Conservation (phyloP, 2,329 filamentous ascomycete genomes). For the Hymenotorrendiella dingleyae region DNA sequence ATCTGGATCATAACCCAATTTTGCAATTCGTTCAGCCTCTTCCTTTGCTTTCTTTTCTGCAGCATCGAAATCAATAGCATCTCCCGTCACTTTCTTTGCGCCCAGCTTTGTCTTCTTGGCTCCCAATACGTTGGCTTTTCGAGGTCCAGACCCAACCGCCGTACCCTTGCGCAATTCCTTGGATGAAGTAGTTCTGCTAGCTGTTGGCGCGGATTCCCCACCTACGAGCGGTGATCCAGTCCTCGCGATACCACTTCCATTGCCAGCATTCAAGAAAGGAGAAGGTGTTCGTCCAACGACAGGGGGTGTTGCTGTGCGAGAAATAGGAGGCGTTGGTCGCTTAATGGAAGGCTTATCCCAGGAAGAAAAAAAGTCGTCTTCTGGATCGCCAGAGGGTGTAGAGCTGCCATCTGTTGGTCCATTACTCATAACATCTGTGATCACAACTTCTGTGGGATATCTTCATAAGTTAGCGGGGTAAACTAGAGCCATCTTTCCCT, state of each 20-base stretch:
- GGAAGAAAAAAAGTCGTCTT: slow-evolving; percentile 96
- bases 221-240: slow-evolving; percentile 77
- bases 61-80: slow-evolving; percentile 91
- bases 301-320: slow-evolving; percentile 80
- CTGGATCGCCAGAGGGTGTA: slow-evolving; percentile 74
- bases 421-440: slow-evolving; percentile 64
- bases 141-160: slow-evolving; percentile 54
- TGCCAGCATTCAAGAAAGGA: slow-evolving; percentile 76
- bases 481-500: too few relatives aligned
- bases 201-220: slow-evolving; percentile 49
- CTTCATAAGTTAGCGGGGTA: slow-evolving; percentile 40
- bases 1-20: slow-evolving; percentile 91
- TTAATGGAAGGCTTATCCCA: slow-evolving; percentile 99
- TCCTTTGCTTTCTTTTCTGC: slow-evolving; percentile 96
- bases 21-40: slow-evolving; percentile 91
- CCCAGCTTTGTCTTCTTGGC: slow-evolving; percentile 85
- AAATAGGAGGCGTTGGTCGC: slow-evolving; percentile 87
- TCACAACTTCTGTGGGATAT: slow-evolving; percentile 77
- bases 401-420: slow-evolving; percentile 56
- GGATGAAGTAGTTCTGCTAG: slow-evolving; percentile 70
- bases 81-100: slow-evolving; percentile 79
- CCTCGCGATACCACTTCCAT: slow-evolving; percentile 67
- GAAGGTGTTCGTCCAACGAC: slow-evolving; percentile 75
- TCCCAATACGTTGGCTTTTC: slow-evolving; percentile 80
- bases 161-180: slow-evolving; percentile 74